phyloP scores from a whole-genome alignment of 176 grass and related monocot species.

The bread wheat (Triticum aestivum) region DNA sequence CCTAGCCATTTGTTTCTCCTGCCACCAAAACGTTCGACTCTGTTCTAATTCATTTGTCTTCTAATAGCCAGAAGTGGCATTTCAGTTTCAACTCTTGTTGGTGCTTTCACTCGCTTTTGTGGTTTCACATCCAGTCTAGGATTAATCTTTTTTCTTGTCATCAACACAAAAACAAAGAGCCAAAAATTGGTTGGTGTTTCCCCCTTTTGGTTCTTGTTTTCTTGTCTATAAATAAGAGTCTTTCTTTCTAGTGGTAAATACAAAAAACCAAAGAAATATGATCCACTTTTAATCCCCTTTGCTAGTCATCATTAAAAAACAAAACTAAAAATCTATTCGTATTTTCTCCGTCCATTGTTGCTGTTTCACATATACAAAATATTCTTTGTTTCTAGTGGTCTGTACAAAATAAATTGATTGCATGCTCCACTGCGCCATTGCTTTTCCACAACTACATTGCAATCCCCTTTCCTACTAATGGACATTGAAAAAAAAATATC shows the following conservation, averaged over 20 bases:
- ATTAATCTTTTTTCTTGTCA: background rate
- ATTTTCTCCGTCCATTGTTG: background rate
- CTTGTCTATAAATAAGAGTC: background rate
- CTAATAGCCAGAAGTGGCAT: background rate
- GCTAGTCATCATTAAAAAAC: background rate
- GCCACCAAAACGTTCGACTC: background rate
- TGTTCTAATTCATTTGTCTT: background rate
- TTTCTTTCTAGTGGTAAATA: background rate
- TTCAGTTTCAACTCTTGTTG: background rate
- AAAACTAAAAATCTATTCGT: background rate
- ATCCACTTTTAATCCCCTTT: background rate
- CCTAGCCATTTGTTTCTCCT: background rate
- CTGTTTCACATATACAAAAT: background rate
- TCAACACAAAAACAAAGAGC: background rate
- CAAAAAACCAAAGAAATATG: background rate
- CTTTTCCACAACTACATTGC: background rate
- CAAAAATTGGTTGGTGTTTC: background rate
- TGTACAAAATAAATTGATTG: background rate
- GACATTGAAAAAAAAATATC: no score
- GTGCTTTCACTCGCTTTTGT: background rate
- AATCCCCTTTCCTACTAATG: no score
- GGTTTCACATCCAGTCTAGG: background rate
- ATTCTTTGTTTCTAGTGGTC: background rate
- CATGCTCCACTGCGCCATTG: background rate
- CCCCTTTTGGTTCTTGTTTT: background rate